Base-by-base conservation (phyloP, 1,284 basidiomycete species). In the Fomitopsis schrenkii region DNA sequence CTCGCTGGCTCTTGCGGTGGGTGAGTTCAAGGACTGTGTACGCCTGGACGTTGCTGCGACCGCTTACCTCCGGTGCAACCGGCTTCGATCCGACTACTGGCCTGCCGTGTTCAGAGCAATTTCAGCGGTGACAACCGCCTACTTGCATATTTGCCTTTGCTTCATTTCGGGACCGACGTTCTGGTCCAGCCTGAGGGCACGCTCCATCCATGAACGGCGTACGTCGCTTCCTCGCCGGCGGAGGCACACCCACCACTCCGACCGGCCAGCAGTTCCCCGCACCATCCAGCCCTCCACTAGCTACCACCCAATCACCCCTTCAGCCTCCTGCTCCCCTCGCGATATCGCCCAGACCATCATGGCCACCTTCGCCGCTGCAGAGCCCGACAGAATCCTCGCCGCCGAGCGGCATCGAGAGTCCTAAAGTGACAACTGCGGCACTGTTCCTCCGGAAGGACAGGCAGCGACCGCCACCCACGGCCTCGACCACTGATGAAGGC, bases 191-290 rank as follows among this genome's bases (percentile, higher is more conserved):
- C 48, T 35, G 8, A 45, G 9, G 30, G 22, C 35, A 15, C 57
- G 15, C 46, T 19, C 19, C 33, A n/a, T 60, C 45, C 35, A 90
- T 90, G 87, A 87, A 90, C 80, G 87, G 87, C 68, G 85, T 90
- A 62, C 86, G 87, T 69, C 83, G 85, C 73, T 82, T 89, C 64
- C 80, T 90, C 44, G 78, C 76, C 52, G 82, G 79, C 60, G 80
- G 80, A 55, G 76, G 74, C 38, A 60, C 69, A n/a, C 63, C 61
- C 59, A 65, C 63, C 61, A 65, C 70, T 22, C 64, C 69, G 12
- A 66, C 71, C 33, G 63, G 67, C 30, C 66, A 70, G 58, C 62
- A 45, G 36, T 58, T 53, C 62, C 62, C 52, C 33, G 33, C 40
- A 61, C 69, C 59, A 54, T 66, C 40, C 45, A 64, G 64, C 62